phyloP scores from a whole-genome alignment of 2,329 filamentous ascomycete genomes.

The Penicillium crustosum region DNA sequence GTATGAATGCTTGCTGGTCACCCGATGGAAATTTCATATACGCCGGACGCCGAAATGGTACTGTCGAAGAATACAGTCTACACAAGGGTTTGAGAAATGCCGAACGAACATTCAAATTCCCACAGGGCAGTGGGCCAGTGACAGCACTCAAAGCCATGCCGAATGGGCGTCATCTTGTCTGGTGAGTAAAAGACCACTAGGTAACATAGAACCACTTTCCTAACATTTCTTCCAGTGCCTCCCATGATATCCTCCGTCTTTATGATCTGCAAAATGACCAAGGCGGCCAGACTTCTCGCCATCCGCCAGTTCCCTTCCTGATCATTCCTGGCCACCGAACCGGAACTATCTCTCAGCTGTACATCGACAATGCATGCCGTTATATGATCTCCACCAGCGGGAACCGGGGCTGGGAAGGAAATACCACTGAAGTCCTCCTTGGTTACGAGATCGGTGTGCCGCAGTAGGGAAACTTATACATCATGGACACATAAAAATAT shows the following conservation, averaged over 20 bases:
- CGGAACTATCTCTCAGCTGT: slow-evolving; percentile 82
- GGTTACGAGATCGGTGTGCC: slow-evolving; percentile 81
- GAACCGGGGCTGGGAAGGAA: slow-evolving; percentile 92
- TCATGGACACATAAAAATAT: not conserved
- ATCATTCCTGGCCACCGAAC: slow-evolving; percentile 90
- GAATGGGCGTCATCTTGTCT: slow-evolving; percentile 88
- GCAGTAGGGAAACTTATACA: slow-evolving; percentile 11
- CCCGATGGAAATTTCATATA: slow-evolving; percentile 95
- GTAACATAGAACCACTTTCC: not conserved
- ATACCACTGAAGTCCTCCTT: slow-evolving; percentile 82
- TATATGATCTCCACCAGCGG: slow-evolving; percentile 93
- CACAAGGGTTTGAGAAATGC: slow-evolving; percentile 76
- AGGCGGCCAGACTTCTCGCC: slow-evolving; percentile 63
- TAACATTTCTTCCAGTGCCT: slow-evolving; percentile 60
- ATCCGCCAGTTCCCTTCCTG: slow-evolving; percentile 86
- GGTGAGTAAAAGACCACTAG: slow-evolving; percentile 51
- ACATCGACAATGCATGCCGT: slow-evolving; percentile 80
- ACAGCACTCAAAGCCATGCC: slow-evolving; percentile 87
- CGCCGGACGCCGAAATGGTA: slow-evolving; percentile 83
- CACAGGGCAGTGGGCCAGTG: slow-evolving; percentile 82
- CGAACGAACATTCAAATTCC: slow-evolving; percentile 80
- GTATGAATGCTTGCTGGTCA: slow-evolving; percentile 95
- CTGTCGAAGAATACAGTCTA: slow-evolving; percentile 90
- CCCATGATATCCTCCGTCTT: slow-evolving; percentile 86
- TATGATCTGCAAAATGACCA: slow-evolving; percentile 79